Evolutionary conservation across 495 filamentous ascomycete species (phyloP).

Genomic region (Penicillium atrosanguineum): DNA sequence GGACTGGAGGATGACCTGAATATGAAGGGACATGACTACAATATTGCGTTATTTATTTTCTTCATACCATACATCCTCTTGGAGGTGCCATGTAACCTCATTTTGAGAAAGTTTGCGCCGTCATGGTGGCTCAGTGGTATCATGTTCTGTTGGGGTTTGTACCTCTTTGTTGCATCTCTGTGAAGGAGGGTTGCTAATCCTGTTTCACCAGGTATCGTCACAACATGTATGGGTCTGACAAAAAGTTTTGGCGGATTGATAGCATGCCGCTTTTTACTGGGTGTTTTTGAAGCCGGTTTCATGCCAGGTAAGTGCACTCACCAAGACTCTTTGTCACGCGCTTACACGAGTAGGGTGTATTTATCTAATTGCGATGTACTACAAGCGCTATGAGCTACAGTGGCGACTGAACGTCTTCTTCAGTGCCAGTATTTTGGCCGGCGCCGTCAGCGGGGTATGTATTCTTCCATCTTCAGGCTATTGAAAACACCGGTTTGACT

Average conservation of each 20-base stretch:
- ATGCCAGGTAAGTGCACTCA: constrained; percentile 43
- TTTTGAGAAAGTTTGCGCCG: constrained; percentile 64
- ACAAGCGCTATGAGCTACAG: constrained; percentile 60
- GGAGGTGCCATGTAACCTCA: constrained; percentile 64
- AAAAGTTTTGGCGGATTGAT: constrained; percentile 51
- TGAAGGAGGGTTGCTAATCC: not conserved
- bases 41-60: constrained; percentile 62
- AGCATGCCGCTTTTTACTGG: constrained; percentile 53
- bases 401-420: constrained; percentile 59
- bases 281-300: constrained; percentile 58
- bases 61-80: constrained; percentile 66
- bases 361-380: constrained; percentile 61
- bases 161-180: not conserved
- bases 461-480: not conserved
- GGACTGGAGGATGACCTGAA: constrained; percentile 58
- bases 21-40: constrained; percentile 55
- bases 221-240: constrained; percentile 58
- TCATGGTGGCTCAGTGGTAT: constrained; percentile 53
- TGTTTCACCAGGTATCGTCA: constrained; percentile 38
- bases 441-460: constrained; percentile 57
- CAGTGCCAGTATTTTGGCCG: constrained; percentile 54
- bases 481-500: not conserved
- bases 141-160: constrained; percentile 54
- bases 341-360: constrained; percentile 29
- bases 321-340: not conserved